phyloP scores from a whole-genome alignment of 768 basidiomycete species.

The Lentinus tigrinus region DNA sequence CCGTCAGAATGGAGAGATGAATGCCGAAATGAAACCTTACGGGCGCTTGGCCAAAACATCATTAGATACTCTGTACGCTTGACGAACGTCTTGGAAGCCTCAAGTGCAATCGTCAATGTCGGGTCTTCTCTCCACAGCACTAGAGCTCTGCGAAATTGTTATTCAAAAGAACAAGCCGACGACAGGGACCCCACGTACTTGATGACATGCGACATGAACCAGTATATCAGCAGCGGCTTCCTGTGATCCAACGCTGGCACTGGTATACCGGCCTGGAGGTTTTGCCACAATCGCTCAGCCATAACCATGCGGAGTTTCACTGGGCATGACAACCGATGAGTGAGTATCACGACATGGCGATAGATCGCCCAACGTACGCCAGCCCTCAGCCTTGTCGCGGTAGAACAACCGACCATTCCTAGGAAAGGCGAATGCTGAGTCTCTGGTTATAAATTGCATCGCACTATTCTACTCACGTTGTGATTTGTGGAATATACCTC shows the following conservation, averaged over 20 bases:
- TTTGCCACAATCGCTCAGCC: constrained; percentile 7
- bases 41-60: constrained; percentile 61
- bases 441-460: not conserved
- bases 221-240: constrained; percentile 70
- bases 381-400: constrained; percentile 28
- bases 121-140: constrained; percentile 61
- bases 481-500: constrained; percentile 58
- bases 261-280: not conserved
- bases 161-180: constrained; percentile 37
- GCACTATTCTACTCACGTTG: constrained; percentile 41
- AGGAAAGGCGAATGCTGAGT: not conserved
- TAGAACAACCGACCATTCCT: constrained; percentile 27
- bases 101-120: constrained; percentile 55
- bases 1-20: not conserved
- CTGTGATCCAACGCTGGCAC: constrained; percentile 18
- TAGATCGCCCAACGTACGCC: constrained; percentile 18
- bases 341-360: not conserved
- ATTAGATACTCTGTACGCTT: constrained; percentile 60
- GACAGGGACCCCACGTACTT: constrained; percentile 37
- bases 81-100: constrained; percentile 57
- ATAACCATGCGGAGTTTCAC: constrained; percentile 4
- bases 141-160: constrained; percentile 41
- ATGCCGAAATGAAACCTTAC: constrained; percentile 33
- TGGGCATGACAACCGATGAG: constrained; percentile 46
- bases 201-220: constrained; percentile 74